Evolutionary conservation across 1,284 basidiomycete species (phyloP), one percentile per base, ranked within the genome.

Genomic region (Amylostereum areolatum): DNA sequence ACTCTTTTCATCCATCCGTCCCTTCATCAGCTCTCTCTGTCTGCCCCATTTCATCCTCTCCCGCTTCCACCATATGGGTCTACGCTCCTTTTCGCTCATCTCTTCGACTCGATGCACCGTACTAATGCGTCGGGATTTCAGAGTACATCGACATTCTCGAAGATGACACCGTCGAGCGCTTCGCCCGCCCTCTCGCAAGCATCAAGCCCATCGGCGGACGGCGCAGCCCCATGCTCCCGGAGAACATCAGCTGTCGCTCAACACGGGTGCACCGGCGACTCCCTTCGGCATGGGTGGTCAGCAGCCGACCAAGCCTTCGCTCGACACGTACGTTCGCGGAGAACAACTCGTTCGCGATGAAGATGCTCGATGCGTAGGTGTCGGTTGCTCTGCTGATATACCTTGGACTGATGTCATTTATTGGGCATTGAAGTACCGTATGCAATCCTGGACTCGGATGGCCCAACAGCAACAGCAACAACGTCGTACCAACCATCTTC

Each of bases 101-200:
- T n/a, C n/a, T n/a, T n/a, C n/a, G n/a, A n/a, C n/a, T n/a, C n/a
- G n/a, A n/a, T n/a, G n/a, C n/a, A n/a, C n/a, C n/a, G n/a, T n/a
- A n/a, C n/a, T n/a, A n/a, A n/a, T n/a, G n/a, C n/a, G n/a, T n/a
- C n/a, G n/a, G n/a, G n/a, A n/a, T 10, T 27, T 30, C 55, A 88
- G 94, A 97, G 68, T 96, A 97, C 67, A 96, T 97, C 55, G 79
- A 86, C 5, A 92, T 91, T 0, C 83, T 97, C 48, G 96, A 98
- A 68, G 87, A 85, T 44, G 92, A 97, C 67, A 91, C 98, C 60
- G 87, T 89, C 32, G 91, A 96, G 61, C 85, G 61, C 54, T 65
- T 66, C 41, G 64, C 65, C 42, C 69, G 67, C 52, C 66, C 65
- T 0, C 55, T 65, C 8, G 57, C 61, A 12, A 46, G 49, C 48